phyloP scores from a whole-genome alignment of 371 early-diverging fungal genomes.

The Mortierella sp. region DNA sequence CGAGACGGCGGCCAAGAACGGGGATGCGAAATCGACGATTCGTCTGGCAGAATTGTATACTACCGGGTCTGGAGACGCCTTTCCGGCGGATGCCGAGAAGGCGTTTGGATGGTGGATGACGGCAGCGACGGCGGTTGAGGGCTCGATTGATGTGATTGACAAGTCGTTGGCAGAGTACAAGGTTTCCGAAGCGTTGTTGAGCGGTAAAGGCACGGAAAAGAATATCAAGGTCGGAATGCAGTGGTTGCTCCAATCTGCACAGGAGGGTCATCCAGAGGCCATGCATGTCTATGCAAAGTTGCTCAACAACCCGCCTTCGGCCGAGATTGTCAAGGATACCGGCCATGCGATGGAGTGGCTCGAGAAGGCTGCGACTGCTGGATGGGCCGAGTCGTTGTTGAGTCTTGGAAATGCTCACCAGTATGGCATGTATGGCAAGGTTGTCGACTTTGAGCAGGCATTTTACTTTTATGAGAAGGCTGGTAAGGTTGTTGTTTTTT shows the following conservation, averaged over 20 bases:
- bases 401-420: slow-evolving; percentile 56
- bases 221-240: slow-evolving; percentile 40
- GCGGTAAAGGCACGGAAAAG: slow-evolving; percentile 43
- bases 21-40: slow-evolving; percentile 52
- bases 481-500: slow-evolving; percentile 23
- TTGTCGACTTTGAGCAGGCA: slow-evolving; percentile 48
- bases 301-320: slow-evolving; percentile 40
- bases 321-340: slow-evolving; percentile 42
- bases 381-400: slow-evolving; percentile 53
- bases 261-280: slow-evolving; percentile 54
- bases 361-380: slow-evolving; percentile 50
- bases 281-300: slow-evolving; percentile 50
- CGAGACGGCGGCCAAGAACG: slow-evolving; percentile 55
- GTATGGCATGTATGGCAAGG: slow-evolving; percentile 56
- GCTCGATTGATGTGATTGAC: slow-evolving; percentile 55
- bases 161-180: slow-evolving; percentile 54
- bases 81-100: slow-evolving; percentile 45
- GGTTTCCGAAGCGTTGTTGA: slow-evolving; percentile 38
- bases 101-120: slow-evolving; percentile 59
- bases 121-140: slow-evolving; percentile 44
- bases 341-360: slow-evolving; percentile 50
- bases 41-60: slow-evolving; percentile 49
- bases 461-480: slow-evolving; percentile 56
- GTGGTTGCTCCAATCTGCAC: slow-evolving; percentile 50
- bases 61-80: slow-evolving; percentile 35